Percentiles rank a stretch among this genome's conserved stretches.
phyloP scores from a whole-genome alignment of 306 rosid genomes.

The Mucuna pruriens region DNA sequence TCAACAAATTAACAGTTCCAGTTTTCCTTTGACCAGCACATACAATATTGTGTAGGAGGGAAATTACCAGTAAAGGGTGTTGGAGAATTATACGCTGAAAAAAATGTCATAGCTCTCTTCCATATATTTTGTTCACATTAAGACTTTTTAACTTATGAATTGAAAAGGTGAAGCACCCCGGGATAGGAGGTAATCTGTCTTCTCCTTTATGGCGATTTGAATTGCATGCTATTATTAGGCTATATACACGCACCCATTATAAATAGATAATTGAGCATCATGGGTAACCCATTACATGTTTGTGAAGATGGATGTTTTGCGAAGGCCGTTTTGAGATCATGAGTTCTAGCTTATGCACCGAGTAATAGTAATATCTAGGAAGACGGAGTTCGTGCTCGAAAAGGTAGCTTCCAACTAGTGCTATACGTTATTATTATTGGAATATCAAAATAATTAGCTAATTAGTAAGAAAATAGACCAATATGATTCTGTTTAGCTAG shows the following conservation, averaged over 20 bases:
- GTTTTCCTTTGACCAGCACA: slow-evolving; percentile 36
- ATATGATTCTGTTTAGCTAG: background rate
- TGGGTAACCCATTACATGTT: background rate
- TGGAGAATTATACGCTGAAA: slow-evolving; percentile 35
- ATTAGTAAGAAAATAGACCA: background rate
- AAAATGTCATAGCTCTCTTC: background rate
- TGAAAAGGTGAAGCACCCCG: slow-evolving; percentile 22
- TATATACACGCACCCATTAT: background rate
- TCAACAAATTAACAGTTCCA: slow-evolving; percentile 55
- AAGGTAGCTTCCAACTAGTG: slow-evolving; percentile 25
- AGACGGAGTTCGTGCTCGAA: slow-evolving; percentile 4
- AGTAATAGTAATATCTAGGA: background rate
- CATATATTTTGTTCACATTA: slow-evolving; percentile 24
- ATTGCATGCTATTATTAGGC: slow-evolving; percentile 3
- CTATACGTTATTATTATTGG: background rate
- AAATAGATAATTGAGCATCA: background rate
- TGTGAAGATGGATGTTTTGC: background rate
- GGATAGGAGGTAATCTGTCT: slow-evolving; percentile 22
- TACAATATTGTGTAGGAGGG: background rate
- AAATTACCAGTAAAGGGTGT: slow-evolving; percentile 22
- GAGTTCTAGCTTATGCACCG: background rate
- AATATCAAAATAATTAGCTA: background rate
- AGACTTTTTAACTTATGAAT: slow-evolving; percentile 5
- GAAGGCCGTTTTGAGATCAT: background rate
- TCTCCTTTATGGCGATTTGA: slow-evolving; percentile 19